Evolutionary conservation across 345 rosid genomes (phyloP).

Genomic region (Passiflora organensis): DNA sequence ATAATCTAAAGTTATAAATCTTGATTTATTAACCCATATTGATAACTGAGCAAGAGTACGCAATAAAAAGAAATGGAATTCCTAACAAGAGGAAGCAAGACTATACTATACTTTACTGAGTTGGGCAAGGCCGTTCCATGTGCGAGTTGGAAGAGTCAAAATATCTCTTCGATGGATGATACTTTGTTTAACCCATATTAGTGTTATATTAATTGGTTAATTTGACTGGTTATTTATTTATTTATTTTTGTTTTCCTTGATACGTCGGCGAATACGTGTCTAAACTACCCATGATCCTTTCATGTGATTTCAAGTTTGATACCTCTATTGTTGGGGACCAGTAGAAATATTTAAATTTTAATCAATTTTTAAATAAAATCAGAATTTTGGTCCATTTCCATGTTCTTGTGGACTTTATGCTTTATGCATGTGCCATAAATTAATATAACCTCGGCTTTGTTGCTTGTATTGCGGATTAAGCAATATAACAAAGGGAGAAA

Average conservation of each 20-base stretch:
- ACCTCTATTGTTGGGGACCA: background rate
- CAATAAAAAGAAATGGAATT: no score
- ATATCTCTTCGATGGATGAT: background rate
- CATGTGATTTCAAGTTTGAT: constrained; percentile 49
- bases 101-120: background rate
- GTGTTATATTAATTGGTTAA: background rate
- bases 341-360: background rate
- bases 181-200: background rate
- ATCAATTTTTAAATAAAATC: constrained; percentile 5
- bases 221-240: background rate
- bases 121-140: constrained; percentile 7
- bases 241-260: constrained; percentile 25
- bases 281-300: constrained; percentile 59
- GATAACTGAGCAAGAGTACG: no score
- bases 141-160: constrained; percentile 13
- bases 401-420: constrained; percentile 21
- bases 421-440: constrained; percentile 25
- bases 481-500: background rate
- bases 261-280: constrained; percentile 51
- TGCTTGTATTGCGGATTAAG: background rate
- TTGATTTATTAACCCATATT: no score
- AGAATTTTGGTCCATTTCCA: constrained; percentile 35
- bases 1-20: no score
- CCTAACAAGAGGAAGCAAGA: no score
- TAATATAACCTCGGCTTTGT: constrained; percentile 2